Evolutionary conservation across 2,329 filamentous ascomycete genomes (phyloP).

Genomic region (Sclerotinia glacialis): DNA sequence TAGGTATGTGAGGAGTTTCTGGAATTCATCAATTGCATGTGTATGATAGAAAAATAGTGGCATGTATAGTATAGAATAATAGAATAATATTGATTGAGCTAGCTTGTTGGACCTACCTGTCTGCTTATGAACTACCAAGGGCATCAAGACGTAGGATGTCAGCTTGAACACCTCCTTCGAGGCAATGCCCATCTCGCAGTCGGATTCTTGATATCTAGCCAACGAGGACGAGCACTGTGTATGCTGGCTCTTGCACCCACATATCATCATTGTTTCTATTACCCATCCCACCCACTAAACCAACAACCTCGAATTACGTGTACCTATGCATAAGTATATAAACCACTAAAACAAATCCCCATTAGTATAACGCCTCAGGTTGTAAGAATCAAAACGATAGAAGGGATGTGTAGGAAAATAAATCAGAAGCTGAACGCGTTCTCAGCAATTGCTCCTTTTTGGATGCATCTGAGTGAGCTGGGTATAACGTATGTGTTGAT

Average conservation of each 20-base stretch:
- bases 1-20: not conserved
- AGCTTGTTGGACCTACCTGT: slow-evolving; percentile 12
- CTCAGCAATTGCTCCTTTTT: slow-evolving; percentile 23
- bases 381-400: too few species aligned
- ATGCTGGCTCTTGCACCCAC: not conserved
- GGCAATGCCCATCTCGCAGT: not conserved
- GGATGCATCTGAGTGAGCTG: slow-evolving; percentile 23
- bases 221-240: not conserved
- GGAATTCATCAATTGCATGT: slow-evolving; percentile 2
- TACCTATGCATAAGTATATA: too few species aligned
- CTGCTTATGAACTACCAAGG: not conserved
- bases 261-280: too few species aligned
- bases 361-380: too few species aligned
- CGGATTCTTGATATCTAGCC: not conserved
- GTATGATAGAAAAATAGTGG: not conserved
- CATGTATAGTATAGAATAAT: slow-evolving; percentile 2
- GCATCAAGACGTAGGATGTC: too few species aligned
- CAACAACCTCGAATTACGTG: too few species aligned
- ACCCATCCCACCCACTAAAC: too few species aligned
- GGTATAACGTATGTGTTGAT: slow-evolving; percentile 24
- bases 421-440: slow-evolving; percentile 23
- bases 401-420: not conserved
- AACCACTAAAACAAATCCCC: too few species aligned
- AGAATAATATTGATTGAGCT: not conserved
- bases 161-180: not conserved